A percentile compares a stretch with the other conserved stretches of the same genome.
phyloP scores from a whole-genome alignment of 106 monocot species.

The Dioscorea zingiberensis region DNA sequence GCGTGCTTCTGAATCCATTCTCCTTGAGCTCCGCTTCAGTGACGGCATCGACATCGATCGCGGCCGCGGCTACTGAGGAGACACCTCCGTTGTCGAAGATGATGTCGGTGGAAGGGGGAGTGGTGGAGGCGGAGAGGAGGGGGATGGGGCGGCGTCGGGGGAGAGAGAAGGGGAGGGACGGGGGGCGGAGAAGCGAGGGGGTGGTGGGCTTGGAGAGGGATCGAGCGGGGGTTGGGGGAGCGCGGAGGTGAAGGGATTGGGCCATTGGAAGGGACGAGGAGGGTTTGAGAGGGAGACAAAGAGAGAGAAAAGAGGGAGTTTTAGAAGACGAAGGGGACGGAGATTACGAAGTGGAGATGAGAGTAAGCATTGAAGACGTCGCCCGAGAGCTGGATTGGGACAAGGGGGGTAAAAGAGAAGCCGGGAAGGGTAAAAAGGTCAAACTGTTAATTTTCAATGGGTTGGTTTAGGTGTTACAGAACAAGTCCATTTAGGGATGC shows the following conservation, averaged over 20 bases:
- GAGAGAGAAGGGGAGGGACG: conserved; percentile 4
- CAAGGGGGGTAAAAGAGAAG: background rate
- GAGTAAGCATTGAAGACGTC: background rate
- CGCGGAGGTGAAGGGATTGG: conserved; percentile 22
- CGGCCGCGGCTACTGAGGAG: conserved; percentile 5
- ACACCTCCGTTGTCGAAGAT: conserved; percentile 17
- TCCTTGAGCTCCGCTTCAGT: conserved; percentile 96
- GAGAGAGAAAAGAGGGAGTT: background rate
- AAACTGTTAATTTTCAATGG: too few species aligned
- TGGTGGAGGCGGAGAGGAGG: conserved; percentile 8
- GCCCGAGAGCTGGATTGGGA: background rate
- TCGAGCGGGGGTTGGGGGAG: conserved; percentile 8
- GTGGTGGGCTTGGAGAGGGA: conserved; percentile 4
- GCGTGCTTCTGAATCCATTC: conserved; percentile 83
- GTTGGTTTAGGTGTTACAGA: too few species aligned
- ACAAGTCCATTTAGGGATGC: too few species aligned
- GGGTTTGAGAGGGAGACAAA: background rate
- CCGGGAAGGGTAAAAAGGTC: too few species aligned
- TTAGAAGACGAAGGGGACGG: background rate
- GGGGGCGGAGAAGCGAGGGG: conserved; percentile 3
- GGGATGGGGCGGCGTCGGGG: conserved; percentile 4
- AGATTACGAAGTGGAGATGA: background rate
- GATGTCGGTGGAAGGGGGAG: conserved; percentile 11
- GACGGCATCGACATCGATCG: conserved; percentile 75
- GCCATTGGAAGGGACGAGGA: conserved; percentile 3